phyloP scores from a whole-genome alignment of 1,284 basidiomycete species.

The Cerioporus squamosus region DNA sequence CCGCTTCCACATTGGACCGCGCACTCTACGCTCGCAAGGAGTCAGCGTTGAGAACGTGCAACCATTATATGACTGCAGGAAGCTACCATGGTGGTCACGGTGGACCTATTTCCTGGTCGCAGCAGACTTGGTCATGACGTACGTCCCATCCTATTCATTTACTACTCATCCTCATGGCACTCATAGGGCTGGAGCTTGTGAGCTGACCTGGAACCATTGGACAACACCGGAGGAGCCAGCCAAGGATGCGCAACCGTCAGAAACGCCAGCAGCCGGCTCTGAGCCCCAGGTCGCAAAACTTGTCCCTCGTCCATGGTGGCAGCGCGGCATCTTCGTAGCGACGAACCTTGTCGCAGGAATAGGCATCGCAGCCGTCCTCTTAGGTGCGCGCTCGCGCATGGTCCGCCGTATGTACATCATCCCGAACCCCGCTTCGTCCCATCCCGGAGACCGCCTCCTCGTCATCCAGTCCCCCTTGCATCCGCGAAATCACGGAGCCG shows the following conservation, averaged over 20 bases:
- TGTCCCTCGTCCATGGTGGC: conserved; percentile 41
- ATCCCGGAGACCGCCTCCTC: conserved; percentile 25
- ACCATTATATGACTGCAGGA: conserved; percentile 35
- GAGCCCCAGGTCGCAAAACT: conserved; percentile 24
- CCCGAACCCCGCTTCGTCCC: conserved; percentile 25
- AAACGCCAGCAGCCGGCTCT: conserved; percentile 6
- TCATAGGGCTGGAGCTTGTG: conserved; percentile 36
- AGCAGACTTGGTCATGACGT: conserved; percentile 41
- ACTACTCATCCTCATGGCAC: background rate
- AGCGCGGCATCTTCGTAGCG: conserved; percentile 38
- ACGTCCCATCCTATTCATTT: conserved; percentile 16
- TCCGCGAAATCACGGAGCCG: conserved; percentile 36
- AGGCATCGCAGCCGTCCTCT: conserved; percentile 36
- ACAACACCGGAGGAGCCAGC: conserved; percentile 34
- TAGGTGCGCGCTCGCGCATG: conserved; percentile 40
- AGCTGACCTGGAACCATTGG: conserved; percentile 45
- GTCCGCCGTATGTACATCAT: conserved; percentile 42
- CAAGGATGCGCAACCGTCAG: conserved; percentile 14
- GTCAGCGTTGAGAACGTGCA: conserved; percentile 18
- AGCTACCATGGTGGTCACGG: conserved; percentile 39
- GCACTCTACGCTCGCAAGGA: conserved; percentile 19
- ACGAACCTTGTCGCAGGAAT: conserved; percentile 39
- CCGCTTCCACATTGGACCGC: conserved; percentile 10
- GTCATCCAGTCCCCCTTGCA: conserved; percentile 42
- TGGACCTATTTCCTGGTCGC: conserved; percentile 41